Evolutionary conservation across 2,329 filamentous ascomycete genomes (phyloP), one percentile per base, ranked within the genome.

Genomic region (Tolypocladium paradoxum): DNA sequence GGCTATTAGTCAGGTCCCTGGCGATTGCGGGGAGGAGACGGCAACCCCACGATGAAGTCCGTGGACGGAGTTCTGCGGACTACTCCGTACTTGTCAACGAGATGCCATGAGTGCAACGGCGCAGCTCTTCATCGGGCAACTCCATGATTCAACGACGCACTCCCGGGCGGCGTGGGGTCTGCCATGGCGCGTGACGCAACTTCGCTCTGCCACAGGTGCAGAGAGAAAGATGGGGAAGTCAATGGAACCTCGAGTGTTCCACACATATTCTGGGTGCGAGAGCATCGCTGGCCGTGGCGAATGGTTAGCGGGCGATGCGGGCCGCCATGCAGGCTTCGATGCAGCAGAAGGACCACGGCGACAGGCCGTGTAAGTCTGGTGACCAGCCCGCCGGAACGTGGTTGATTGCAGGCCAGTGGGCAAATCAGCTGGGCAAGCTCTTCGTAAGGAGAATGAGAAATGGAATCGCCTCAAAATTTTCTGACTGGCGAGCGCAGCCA

Each of bases 401-500:
- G 35, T 35, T 37, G 48, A 38, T 29, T 38, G 50, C n/a, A 20
- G 51, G 51, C 45, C 43, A 37, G 46, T 48, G 47, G 46, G 36
- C 46, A 22, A 53, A 53, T 49, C 47, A 47, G 51, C n/a, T 20
- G 37, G 61, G 65, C 62, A 65, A 67, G 37, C n/a, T 18, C 31
- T 54, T 54, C 43, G 40, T 51, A 48, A 54, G 43, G 36, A 9
- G 63, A 63, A 63, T 69, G 56, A 60, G 50, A 49, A 51, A 54
- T 51, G 27, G 49, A 51, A 51, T 54, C 18, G 20, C 22, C 27
- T 22, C 47, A 62, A 67, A 67, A 65, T 56, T 33, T 64, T 68
- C 62, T 68, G 65, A 68, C 64, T 69, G 66, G 66, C 65, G 64
- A 66, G 57, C 54, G 43, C 54, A 53, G 57, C 58, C 62, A 67